phyloP scores from a whole-genome alignment of 2,329 filamentous ascomycete genomes.

The Dryadomyces quercivorus region DNA sequence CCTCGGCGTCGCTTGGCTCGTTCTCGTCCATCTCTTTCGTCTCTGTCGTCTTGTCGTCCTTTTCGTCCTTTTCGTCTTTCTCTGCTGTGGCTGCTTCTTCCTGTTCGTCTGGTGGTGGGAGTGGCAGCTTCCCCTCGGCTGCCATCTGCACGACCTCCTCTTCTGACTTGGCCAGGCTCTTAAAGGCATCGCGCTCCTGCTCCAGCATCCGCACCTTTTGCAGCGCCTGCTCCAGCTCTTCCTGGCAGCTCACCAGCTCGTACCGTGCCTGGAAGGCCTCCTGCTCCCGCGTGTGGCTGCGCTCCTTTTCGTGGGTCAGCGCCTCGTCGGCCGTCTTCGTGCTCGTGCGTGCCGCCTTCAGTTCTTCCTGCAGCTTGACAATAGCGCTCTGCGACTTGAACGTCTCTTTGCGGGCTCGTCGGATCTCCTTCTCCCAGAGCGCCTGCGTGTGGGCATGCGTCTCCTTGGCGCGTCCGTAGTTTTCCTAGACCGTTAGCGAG shows the following conservation, averaged over 20 bases:
- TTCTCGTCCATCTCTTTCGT: background rate
- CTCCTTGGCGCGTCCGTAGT: slow-evolving; percentile 57
- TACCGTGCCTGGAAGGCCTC: slow-evolving; percentile 58
- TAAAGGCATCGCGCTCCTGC: slow-evolving; percentile 63
- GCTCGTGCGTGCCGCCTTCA: slow-evolving; percentile 47
- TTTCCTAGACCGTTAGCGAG: slow-evolving; percentile 38
- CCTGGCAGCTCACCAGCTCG: slow-evolving; percentile 50
- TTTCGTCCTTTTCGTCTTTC: slow-evolving; percentile 30
- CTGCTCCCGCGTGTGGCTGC: slow-evolving; percentile 49
- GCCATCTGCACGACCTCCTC: slow-evolving; percentile 57
- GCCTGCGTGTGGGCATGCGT: slow-evolving; percentile 53
- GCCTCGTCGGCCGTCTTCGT: slow-evolving; percentile 44
- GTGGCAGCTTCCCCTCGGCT: slow-evolving; percentile 55
- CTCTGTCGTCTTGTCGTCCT: background rate
- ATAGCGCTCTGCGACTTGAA: slow-evolving; percentile 61
- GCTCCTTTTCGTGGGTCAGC: slow-evolving; percentile 51
- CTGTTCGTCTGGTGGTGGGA: slow-evolving; percentile 35
- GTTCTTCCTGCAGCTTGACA: slow-evolving; percentile 62
- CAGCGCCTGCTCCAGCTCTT: slow-evolving; percentile 52
- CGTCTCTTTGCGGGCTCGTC: slow-evolving; percentile 56
- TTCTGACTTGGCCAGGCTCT: slow-evolving; percentile 59
- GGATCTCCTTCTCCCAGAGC: slow-evolving; percentile 63
- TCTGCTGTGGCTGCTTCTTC: slow-evolving; percentile 37
- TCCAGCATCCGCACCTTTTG: slow-evolving; percentile 54
- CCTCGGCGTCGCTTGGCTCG: background rate